A percentile compares a stretch with the other conserved stretches of the same genome.
Evolutionary conservation across 1,284 basidiomycete genomes (phyloP).

Genomic region (Puccinia coronata): DNA sequence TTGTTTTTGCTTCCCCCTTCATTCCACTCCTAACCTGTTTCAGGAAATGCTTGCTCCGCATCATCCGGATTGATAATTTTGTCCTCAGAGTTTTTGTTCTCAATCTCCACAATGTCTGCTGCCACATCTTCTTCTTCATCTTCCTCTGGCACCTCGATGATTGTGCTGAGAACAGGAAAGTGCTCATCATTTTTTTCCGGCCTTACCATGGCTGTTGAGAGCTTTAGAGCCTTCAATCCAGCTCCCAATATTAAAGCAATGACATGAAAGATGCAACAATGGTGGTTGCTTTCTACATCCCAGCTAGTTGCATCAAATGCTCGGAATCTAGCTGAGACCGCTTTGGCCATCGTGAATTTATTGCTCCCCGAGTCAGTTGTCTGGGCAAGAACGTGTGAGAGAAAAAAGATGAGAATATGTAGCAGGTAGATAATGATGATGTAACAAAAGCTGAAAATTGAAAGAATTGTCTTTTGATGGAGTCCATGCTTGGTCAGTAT

Average conservation of each 20-base stretch:
- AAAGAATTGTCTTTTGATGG: neutral
- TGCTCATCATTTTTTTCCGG: neutral
- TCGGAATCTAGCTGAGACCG: neutral
- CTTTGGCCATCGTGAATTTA: constrained; percentile 5
- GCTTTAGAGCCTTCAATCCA: neutral
- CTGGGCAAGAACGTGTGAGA: neutral
- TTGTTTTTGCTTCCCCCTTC: too few species aligned
- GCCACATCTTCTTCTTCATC: neutral
- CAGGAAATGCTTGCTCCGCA: neutral
- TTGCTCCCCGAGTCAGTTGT: constrained; percentile 6
- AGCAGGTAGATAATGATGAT: too few species aligned
- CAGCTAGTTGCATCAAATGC: neutral
- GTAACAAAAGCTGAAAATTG: neutral
- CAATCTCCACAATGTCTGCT: neutral
- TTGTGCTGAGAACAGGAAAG: neutral
- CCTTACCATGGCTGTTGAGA: neutral
- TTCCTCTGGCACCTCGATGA: neutral
- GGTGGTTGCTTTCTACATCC: constrained; percentile 1
- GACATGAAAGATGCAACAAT: neutral
- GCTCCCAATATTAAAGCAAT: neutral
- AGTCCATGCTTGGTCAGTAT: neutral
- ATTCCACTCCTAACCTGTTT: neutral
- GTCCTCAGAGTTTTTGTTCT: neutral
- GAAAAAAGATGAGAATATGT: too few species aligned
- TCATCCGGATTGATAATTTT: neutral